Evolutionary conservation across 2,329 filamentous ascomycete genomes (phyloP).

Genomic region (Stachybotrys chlorohalonatus): DNA sequence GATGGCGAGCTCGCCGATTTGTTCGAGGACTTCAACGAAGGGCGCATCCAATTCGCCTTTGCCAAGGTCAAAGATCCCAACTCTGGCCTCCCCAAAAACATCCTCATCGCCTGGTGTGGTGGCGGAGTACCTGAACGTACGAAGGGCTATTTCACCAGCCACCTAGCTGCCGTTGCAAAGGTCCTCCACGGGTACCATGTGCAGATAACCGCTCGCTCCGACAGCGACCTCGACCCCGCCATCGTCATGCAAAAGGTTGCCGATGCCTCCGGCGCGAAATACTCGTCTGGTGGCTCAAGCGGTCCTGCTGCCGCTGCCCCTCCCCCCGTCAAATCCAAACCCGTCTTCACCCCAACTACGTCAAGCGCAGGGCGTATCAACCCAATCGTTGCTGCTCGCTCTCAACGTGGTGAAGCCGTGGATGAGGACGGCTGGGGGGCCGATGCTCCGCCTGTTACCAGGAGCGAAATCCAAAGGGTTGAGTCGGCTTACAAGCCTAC

Average conservation of each 20-base stretch:
- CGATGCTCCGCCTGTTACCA: slow-evolving; percentile 84
- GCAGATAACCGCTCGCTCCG: slow-evolving; percentile 90
- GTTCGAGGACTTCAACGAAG: slow-evolving; percentile 93
- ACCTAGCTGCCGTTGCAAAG: slow-evolving; percentile 81
- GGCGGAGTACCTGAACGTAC: slow-evolving; percentile 97
- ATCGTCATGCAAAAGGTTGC: slow-evolving; percentile 86
- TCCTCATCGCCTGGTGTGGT: slow-evolving; percentile 93
- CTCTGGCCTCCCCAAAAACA: slow-evolving; percentile 77
- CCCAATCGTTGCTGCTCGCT: slow-evolving; percentile 57
- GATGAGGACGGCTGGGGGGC: slow-evolving; percentile 90
- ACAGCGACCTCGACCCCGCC: slow-evolving; percentile 79
- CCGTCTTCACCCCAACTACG: slow-evolving; percentile 75
- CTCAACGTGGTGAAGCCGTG: slow-evolving; percentile 48
- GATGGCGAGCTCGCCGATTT: slow-evolving; percentile 87
- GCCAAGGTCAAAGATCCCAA: slow-evolving; percentile 96
- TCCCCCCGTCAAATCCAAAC: slow-evolving; percentile 76
- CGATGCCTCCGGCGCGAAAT: slow-evolving; percentile 91
- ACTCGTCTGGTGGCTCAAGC: slow-evolving; percentile 60
- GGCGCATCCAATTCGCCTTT: slow-evolving; percentile 92
- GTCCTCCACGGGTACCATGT: slow-evolving; percentile 95
- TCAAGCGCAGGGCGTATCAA: slow-evolving; percentile 49
- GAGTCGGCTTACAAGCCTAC: slow-evolving; percentile 88
- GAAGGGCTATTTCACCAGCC: slow-evolving; percentile 97
- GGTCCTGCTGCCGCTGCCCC: slow-evolving; percentile 44
- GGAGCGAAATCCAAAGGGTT: slow-evolving; percentile 85